phyloP scores from a whole-genome alignment of 805 yeast genomes.

The Candida coquimbonensis region DNA sequence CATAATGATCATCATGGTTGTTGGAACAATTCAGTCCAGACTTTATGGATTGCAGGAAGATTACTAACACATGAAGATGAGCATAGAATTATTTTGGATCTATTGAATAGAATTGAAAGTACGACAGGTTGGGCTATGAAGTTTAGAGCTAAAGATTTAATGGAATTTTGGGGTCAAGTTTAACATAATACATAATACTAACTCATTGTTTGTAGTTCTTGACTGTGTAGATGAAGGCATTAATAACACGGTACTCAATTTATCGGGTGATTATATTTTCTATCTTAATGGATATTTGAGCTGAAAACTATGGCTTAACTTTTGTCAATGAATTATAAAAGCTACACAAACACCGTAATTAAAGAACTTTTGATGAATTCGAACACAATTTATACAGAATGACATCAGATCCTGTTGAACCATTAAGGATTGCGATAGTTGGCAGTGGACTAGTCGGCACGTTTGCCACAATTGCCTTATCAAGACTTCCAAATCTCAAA shows the following conservation, averaged over 20 bases:
- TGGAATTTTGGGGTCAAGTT: slow-evolving; percentile 22
- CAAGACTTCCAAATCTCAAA: background rate
- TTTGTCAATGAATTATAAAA: too few relatives aligned
- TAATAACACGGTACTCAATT: too few relatives aligned
- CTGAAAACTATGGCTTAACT: too few relatives aligned
- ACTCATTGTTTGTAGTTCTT: too few relatives aligned
- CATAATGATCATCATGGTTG: slow-evolving; percentile 20
- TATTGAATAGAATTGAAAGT: slow-evolving; percentile 22
- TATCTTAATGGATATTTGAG: too few relatives aligned
- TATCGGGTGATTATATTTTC: too few relatives aligned
- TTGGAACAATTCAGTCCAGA: slow-evolving; percentile 20
- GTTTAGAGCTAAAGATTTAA: slow-evolving; percentile 24
- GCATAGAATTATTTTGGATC: slow-evolving; percentile 24
- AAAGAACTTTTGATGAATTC: too few relatives aligned
- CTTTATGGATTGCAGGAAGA: slow-evolving; percentile 19
- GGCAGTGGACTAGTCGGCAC: background rate
- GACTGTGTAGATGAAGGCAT: too few relatives aligned
- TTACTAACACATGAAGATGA: slow-evolving; percentile 20
- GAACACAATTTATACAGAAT: too few relatives aligned
- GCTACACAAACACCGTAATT: too few relatives aligned
- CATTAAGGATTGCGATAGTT: background rate
- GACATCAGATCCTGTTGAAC: background rate
- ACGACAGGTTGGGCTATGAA: slow-evolving; percentile 29
- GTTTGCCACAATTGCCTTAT: background rate
- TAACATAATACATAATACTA: background rate